A percentile compares a stretch with the other conserved stretches of the same genome.
Conservation (phyloP, 441 rosid genomes). For the Monsonia emarginata region DNA sequence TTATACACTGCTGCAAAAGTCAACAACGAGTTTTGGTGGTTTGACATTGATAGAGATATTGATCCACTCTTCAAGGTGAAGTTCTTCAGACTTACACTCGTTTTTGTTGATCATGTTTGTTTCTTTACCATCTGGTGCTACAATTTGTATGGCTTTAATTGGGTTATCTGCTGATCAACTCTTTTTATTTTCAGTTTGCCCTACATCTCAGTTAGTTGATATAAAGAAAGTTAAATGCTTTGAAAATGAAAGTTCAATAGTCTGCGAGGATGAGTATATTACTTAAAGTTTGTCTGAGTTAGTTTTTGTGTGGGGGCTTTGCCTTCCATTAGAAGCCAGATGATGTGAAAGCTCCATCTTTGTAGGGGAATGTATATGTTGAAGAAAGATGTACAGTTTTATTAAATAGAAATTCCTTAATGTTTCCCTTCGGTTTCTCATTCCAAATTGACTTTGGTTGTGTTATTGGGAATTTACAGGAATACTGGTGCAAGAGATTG, state of each 20-base stretch:
- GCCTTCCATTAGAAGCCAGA: neutral
- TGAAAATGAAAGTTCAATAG: neutral
- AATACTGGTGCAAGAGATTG: conserved; percentile 96
- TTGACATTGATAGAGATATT: conserved; percentile 88
- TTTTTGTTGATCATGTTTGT: neutral
- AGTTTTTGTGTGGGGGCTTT: neutral
- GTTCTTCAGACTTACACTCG: neutral
- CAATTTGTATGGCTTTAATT: neutral
- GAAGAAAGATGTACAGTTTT: neutral
- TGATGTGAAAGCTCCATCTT: neutral
- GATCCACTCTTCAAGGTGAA: conserved; percentile 92
- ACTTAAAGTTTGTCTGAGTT: neutral
- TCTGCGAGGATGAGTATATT: neutral
- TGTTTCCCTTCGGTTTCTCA: conserved; percentile 11
- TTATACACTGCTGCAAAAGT: conserved; percentile 82
- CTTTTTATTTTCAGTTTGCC: neutral
- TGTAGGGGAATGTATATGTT: neutral
- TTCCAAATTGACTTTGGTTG: conserved; percentile 11
- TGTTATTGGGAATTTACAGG: conserved; percentile 40
- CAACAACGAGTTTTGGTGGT: conserved; percentile 75
- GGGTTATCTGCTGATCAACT: neutral
- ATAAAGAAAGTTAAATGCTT: neutral
- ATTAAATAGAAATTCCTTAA: conserved; percentile 1
- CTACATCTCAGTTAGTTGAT: neutral
- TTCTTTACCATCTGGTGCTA: neutral